phyloP scores from a whole-genome alignment of 331 rosid genomes.

The Quercus lobata region DNA sequence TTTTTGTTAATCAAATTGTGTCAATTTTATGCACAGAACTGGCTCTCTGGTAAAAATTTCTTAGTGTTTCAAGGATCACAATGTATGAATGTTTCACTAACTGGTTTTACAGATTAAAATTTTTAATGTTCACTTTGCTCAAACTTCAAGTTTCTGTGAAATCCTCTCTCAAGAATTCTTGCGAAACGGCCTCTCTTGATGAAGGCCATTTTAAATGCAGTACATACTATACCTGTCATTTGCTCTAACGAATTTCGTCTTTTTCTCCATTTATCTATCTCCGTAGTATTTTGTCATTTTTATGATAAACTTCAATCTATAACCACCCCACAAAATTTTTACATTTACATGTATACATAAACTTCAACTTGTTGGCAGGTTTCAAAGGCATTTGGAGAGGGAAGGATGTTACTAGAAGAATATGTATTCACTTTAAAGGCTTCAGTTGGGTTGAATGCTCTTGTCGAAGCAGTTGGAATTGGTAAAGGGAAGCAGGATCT shows the following conservation, averaged over 20 bases:
- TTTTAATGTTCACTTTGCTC: not conserved
- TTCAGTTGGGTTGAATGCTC: constrained; percentile 60
- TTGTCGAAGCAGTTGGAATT: constrained; percentile 72
- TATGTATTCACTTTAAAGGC: constrained; percentile 60
- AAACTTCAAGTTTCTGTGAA: not conserved
- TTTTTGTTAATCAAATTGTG: not conserved
- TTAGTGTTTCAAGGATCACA: not conserved
- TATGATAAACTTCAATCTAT: not conserved
- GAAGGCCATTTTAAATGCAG: constrained; percentile 12
- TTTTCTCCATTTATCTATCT: not conserved
- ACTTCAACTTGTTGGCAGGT: constrained; percentile 47
- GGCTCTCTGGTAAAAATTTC: not conserved
- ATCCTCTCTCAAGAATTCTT: constrained; percentile 7
- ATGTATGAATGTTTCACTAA: not conserved
- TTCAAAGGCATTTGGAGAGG: constrained; percentile 60
- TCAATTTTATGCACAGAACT: not conserved
- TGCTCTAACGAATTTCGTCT: not conserved
- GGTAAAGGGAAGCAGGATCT: constrained; percentile 90
- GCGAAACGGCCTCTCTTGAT: not conserved
- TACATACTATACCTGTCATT: not conserved
- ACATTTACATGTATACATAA: not conserved
- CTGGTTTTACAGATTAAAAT: not conserved
- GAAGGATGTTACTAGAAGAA: constrained; percentile 66
- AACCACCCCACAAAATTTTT: too few species aligned
- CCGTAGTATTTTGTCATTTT: not conserved